Conservation (phyloP, 148 eudicot species). For the Vaccinium darrowii region DNA sequence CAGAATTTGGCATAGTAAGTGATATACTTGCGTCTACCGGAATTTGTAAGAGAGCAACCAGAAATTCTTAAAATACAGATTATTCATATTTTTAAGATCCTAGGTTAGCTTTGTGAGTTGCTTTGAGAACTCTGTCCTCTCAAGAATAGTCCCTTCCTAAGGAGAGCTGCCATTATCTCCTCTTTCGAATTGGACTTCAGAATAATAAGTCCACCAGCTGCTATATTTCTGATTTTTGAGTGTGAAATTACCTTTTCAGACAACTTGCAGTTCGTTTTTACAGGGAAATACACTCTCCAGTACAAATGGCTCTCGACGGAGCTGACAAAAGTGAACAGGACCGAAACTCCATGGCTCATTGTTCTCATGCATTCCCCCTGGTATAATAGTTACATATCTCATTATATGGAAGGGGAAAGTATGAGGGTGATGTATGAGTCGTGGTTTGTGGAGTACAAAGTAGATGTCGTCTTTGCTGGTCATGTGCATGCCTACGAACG, state of each 20-base stretch:
- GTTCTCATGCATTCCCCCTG: constrained; percentile 79
- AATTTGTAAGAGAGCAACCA: not conserved
- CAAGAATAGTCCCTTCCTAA: not conserved
- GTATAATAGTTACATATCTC: constrained; percentile 73
- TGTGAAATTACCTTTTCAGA: not conserved
- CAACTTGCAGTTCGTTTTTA: not conserved
- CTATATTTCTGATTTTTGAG: not conserved
- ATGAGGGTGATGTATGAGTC: constrained; percentile 88
- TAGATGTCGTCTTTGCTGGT: constrained; percentile 84
- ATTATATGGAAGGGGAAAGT: constrained; percentile 93
- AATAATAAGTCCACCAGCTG: not conserved
- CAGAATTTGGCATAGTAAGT: not conserved
- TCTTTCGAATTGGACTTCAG: not conserved
- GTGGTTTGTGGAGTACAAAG: constrained; percentile 74
- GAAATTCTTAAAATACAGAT: not conserved
- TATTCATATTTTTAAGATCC: not conserved
- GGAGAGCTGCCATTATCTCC: not conserved
- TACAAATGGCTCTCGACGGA: constrained; percentile 56
- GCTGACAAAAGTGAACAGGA: constrained; percentile 76
- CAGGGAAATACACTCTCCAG: constrained; percentile 82
- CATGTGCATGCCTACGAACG: constrained; percentile 94
- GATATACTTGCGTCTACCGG: not conserved
- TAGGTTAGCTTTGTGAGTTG: not conserved
- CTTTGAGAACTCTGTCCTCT: not conserved
- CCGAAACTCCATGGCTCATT: constrained; percentile 89